These are phyloP conservation scores for Yamadazyma olivae DNA, from an alignment of 805 yeast species.

Conservation along the genomic window DNA sequence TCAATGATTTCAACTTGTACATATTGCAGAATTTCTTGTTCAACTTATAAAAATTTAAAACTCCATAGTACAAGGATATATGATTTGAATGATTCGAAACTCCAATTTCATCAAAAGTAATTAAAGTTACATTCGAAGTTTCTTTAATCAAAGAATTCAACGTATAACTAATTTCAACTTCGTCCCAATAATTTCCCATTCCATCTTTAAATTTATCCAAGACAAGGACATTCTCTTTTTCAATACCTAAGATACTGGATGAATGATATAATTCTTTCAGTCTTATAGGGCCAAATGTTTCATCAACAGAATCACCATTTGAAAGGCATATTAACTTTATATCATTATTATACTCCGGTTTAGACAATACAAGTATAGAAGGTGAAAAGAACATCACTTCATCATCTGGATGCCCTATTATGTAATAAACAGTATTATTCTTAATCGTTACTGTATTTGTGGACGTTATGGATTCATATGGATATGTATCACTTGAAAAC, in stretches of 20 bases:
- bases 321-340: constrained; percentile 69
- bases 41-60: constrained; percentile 24
- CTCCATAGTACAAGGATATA: constrained; percentile 56
- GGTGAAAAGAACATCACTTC: constrained; percentile 98
- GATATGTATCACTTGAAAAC: constrained; percentile 23
- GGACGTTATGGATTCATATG: constrained; percentile 36
- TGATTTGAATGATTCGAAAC: constrained; percentile 91
- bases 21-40: constrained; percentile 2
- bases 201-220: constrained; percentile 57
- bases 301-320: constrained; percentile 62
- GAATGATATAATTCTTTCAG: constrained; percentile 55
- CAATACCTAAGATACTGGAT: constrained; percentile 52
- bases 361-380: constrained; percentile 50
- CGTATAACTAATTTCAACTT: constrained; percentile 33
- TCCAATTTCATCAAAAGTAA: constrained; percentile 82
- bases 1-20: constrained; percentile 29
- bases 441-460: constrained; percentile 32
- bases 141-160: constrained; percentile 26
- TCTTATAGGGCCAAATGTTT: constrained; percentile 67
- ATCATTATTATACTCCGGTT: constrained; percentile 45
- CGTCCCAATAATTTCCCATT: constrained; percentile 65
- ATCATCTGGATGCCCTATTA: constrained; percentile 97
- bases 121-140: constrained; percentile 28
- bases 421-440: constrained; percentile 41
- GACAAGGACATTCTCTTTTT: constrained; percentile 35